These are phyloP conservation scores for Xylaria sp. DNA, from an alignment of 2,329 filamentous ascomycete genomes.

Conservation along the genomic window DNA sequence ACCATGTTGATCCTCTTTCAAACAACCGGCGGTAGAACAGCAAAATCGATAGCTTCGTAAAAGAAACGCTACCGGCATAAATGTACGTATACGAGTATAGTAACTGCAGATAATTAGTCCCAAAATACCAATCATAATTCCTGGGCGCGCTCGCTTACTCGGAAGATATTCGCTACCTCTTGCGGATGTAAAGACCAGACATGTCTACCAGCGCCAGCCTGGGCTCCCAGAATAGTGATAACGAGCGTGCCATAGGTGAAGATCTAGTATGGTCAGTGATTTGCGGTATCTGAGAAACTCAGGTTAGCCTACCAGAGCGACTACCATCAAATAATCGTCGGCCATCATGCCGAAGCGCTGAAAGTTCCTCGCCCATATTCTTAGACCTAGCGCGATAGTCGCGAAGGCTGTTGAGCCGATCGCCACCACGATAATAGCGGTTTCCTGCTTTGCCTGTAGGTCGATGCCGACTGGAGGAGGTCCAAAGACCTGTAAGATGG, in stretches of 20 bases:
- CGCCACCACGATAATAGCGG: conserved; percentile 40
- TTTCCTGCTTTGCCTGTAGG: conserved; percentile 33
- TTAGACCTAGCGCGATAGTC: conserved; percentile 37
- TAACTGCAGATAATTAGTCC: conserved; percentile 37
- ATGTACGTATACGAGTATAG: conserved; percentile 48
- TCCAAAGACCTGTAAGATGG: conserved; percentile 34
- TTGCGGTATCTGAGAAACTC: not conserved
- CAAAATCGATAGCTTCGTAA: conserved; percentile 49
- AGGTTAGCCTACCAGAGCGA: conserved; percentile 40
- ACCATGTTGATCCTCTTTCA: conserved; percentile 42
- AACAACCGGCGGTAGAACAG: conserved; percentile 50
- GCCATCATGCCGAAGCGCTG: conserved; percentile 42
- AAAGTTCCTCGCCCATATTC: conserved; percentile 40
- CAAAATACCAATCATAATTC: too few relatives aligned
- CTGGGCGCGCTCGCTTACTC: conserved; percentile 31
- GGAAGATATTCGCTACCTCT: conserved; percentile 37
- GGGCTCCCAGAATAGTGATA: conserved; percentile 40
- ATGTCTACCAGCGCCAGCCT: conserved; percentile 41
- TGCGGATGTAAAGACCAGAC: conserved; percentile 38
- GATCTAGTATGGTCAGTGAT: conserved; percentile 27
- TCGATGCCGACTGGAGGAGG: conserved; percentile 38
- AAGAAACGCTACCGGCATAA: conserved; percentile 47
- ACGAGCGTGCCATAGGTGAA: conserved; percentile 40
- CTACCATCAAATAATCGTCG: conserved; percentile 43
- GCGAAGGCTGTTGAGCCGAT: conserved; percentile 39